Evolutionary conservation across 2,329 filamentous ascomycete genomes (phyloP).

Genomic region (Monosporascus sp.): DNA sequence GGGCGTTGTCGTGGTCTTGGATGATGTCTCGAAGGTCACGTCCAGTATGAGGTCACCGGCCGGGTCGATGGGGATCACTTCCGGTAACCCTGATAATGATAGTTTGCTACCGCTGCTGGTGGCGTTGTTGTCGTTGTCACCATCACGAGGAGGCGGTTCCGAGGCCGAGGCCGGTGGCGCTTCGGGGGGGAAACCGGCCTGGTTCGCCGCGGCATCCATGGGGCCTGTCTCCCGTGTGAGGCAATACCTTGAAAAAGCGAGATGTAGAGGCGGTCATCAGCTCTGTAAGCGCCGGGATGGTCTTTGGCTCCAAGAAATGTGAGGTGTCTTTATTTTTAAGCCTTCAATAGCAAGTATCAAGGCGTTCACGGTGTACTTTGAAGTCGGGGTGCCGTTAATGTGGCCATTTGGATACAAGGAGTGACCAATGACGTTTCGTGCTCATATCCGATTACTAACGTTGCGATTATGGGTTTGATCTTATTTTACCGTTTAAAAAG

Average conservation of each 20-base stretch:
- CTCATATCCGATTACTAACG: no score
- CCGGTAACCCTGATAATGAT: slow-evolving; percentile 14
- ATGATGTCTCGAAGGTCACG: slow-evolving; percentile 58
- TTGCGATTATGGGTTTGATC: no score
- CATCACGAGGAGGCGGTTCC: background rate
- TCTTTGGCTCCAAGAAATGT: no score
- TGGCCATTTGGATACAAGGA: no score
- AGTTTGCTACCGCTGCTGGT: background rate
- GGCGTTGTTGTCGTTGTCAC: background rate
- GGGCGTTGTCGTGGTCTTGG: no score
- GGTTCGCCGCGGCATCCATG: slow-evolving; percentile 20
- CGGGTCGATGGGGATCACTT: slow-evolving; percentile 46
- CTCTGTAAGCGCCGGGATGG: slow-evolving; percentile 2
- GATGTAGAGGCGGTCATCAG: slow-evolving; percentile 25
- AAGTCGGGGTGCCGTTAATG: no score
- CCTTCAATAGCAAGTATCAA: no score
- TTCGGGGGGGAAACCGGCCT: slow-evolving; percentile 6
- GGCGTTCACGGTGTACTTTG: no score
- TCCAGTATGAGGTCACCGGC: slow-evolving; percentile 62
- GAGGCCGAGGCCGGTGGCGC: background rate
- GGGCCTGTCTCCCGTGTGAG: slow-evolving; percentile 30
- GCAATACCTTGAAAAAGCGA: slow-evolving; percentile 26
- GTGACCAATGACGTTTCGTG: no score
- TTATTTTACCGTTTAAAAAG: no score
- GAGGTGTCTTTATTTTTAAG: no score